phyloP scores from a whole-genome alignment of 345 rosid species.

The Gossypium anomalum region DNA sequence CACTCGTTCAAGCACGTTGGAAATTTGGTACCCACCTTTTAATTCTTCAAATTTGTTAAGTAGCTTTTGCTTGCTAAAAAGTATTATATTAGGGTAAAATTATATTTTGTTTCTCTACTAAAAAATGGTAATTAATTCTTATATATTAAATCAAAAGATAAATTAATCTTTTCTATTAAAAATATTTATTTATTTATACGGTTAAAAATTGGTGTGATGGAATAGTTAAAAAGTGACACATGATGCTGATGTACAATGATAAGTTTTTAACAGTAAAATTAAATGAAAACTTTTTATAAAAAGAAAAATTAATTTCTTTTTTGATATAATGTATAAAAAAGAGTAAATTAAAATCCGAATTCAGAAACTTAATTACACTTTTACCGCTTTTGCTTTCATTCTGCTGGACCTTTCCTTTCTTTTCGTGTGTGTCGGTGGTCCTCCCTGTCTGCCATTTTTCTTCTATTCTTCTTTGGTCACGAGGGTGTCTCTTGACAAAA shows the following conservation, averaged over 20 bases:
- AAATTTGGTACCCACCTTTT: constrained; percentile 50
- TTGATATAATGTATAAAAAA: no score
- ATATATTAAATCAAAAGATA: rapidly evolving
- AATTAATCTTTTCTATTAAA: rapidly evolving
- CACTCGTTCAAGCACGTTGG: constrained; percentile 90
- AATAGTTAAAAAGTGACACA: no score
- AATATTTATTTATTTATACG: rapidly evolving
- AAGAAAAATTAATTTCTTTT: rapidly evolving
- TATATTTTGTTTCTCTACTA: rapidly evolving
- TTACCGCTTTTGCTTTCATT: no score
- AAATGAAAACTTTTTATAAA: no score
- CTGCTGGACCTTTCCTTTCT: background rate
- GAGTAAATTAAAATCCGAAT: no score
- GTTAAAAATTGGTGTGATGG: no score
- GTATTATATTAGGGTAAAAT: no score
- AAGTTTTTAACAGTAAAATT: no score
- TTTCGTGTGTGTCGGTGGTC: background rate
- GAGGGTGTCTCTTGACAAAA: background rate
- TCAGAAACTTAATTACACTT: no score
- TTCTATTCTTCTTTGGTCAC: background rate
- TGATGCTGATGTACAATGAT: no score
- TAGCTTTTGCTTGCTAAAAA: background rate
- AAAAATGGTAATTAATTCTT: no score
- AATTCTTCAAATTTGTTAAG: background rate
- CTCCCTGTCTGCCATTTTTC: background rate